Conservation (phyloP, 305 asterid species). For the Petunia hybrid region DNA sequence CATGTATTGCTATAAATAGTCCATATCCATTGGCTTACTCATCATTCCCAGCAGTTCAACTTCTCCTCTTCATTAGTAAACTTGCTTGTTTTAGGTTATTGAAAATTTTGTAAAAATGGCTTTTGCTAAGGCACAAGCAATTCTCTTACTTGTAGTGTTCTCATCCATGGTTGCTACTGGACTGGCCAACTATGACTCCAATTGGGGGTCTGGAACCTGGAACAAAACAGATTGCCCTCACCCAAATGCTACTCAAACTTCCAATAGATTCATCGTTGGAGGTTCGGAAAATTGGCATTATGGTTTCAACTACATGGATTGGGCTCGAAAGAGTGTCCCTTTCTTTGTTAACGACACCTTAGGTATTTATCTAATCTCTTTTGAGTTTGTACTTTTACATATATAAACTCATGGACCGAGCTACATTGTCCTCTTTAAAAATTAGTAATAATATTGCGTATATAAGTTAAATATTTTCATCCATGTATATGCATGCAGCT, state of each 20-base stretch:
- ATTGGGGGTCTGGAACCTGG: constrained; percentile 44
- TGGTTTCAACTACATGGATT: constrained; percentile 72
- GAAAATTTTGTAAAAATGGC: background rate
- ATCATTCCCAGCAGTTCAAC: background rate
- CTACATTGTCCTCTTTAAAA: background rate
- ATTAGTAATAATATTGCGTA: no score
- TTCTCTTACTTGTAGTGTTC: constrained; percentile 29
- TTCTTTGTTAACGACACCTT: constrained; percentile 66
- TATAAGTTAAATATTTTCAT: no score
- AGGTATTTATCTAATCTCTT: constrained; percentile 42
- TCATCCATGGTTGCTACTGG: constrained; percentile 32
- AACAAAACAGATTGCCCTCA: constrained; percentile 45
- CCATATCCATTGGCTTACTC: background rate
- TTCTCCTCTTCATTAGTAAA: background rate
- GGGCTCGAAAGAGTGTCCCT: constrained; percentile 66
- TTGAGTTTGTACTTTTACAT: background rate
- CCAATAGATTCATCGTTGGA: constrained; percentile 39
- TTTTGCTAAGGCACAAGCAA: constrained; percentile 26
- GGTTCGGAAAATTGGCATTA: constrained; percentile 67
- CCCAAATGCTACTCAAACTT: constrained; percentile 39
- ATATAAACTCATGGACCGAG: no score
- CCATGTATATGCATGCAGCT: no score
- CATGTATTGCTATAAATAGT: background rate
- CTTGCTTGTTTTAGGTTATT: background rate
- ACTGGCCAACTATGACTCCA: constrained; percentile 43